Conservation (phyloP, 73 alveolate genomes). For the Paramecium tetraurelia region DNA sequence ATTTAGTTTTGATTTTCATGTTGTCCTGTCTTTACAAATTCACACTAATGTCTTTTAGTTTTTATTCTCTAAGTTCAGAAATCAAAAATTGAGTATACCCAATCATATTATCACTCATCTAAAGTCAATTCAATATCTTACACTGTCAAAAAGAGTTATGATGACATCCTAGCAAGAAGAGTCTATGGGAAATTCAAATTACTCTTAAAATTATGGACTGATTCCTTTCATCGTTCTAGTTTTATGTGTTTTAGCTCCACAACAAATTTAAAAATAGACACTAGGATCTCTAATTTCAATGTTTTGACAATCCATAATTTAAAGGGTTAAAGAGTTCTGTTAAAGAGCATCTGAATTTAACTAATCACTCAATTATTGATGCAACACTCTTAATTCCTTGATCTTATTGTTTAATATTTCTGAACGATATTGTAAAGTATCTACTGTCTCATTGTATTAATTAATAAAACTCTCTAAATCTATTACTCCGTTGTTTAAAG, state of each 20-base stretch:
- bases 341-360: neutral
- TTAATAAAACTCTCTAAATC: constrained; percentile 23
- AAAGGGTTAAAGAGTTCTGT: neutral
- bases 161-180: neutral
- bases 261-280: neutral
- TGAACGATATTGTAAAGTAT: neutral
- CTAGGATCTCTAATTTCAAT: constrained; percentile 1
- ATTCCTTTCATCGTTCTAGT: neutral
- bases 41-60: neutral
- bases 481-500: neutral
- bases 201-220: neutral
- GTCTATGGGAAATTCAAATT: constrained; percentile 1
- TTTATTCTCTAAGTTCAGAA: neutral
- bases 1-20: constrained; percentile 17
- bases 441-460: neutral
- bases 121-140: neutral
- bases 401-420: neutral
- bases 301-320: constrained; percentile 18
- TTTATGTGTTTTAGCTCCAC: neutral
- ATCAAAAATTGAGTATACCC: neutral
- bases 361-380: constrained; percentile 8
- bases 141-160: neutral
- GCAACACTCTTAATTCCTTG: neutral
- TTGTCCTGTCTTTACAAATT: neutral
- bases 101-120: constrained; percentile 2